These are phyloP conservation scores for Clonostachys rhizophaga DNA, from an alignment of 2,329 filamentous ascomycete genomes.

Conservation along the genomic window DNA sequence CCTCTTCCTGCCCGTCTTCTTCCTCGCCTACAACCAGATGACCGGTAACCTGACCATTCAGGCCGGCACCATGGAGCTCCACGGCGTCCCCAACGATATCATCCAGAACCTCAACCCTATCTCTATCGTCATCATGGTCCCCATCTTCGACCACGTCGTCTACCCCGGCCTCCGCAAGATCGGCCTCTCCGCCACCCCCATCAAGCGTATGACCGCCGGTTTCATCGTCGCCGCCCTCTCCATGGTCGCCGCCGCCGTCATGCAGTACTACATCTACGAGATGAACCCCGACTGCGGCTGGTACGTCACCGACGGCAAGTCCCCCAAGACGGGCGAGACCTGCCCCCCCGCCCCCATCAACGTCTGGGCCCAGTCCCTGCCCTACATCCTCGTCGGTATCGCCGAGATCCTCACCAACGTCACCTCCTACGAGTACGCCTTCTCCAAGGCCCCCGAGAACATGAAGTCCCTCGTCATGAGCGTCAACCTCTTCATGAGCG, in stretches of 20 bases:
- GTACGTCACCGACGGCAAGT: constrained; percentile 29
- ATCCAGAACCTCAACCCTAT: constrained; percentile 74
- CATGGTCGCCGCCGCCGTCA: constrained; percentile 52
- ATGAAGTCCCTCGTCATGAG: constrained; percentile 75
- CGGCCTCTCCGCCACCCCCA: constrained; percentile 65
- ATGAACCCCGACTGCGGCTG: constrained; percentile 51
- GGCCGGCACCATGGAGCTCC: constrained; percentile 59
- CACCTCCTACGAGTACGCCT: constrained; percentile 69
- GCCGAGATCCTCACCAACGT: constrained; percentile 51
- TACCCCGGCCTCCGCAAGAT: constrained; percentile 64
- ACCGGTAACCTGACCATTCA: constrained; percentile 59
- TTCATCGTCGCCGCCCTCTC: constrained; percentile 62
- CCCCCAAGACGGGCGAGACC: constrained; percentile 17
- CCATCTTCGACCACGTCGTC: constrained; percentile 62
- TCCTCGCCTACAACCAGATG: constrained; percentile 55
- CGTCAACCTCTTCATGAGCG: constrained; percentile 66
- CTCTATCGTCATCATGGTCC: constrained; percentile 70
- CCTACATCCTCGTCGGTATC: constrained; percentile 45
- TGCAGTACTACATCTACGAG: constrained; percentile 61
- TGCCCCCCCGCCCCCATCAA: constrained; percentile 59
- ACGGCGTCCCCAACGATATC: constrained; percentile 73
- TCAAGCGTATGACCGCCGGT: constrained; percentile 69
- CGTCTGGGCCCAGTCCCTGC: constrained; percentile 54
- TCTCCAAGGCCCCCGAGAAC: constrained; percentile 72
- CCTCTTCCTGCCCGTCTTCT: constrained; percentile 63